Evolutionary conservation across 108 stramenopile species (phyloP).

Genomic region (Pseudonitzschia pungens): DNA sequence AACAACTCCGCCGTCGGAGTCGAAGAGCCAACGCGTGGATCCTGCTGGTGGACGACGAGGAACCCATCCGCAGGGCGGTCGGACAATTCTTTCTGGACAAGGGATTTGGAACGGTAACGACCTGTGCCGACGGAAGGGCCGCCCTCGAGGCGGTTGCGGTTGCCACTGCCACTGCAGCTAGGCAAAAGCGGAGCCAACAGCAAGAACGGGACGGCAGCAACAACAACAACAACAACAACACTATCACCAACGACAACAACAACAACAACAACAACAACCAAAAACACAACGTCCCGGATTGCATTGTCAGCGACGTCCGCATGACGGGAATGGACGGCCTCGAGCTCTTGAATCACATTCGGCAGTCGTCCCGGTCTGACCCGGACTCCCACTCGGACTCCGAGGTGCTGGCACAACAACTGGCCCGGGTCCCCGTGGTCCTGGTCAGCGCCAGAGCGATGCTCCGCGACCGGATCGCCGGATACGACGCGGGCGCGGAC

Average conservation of each 20-base stretch:
- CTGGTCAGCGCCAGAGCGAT: slow-evolving; percentile 75
- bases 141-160: slow-evolving; percentile 47
- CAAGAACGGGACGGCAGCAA: no score
- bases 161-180: no score
- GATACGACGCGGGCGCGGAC: slow-evolving; percentile 82
- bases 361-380: no score
- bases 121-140: slow-evolving; percentile 61
- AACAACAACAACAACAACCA: no score
- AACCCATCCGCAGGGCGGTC: slow-evolving; percentile 63
- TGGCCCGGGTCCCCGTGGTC: slow-evolving; percentile 62
- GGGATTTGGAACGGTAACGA: slow-evolving; percentile 75
- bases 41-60: slow-evolving; percentile 81
- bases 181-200: no score
- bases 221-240: no score
- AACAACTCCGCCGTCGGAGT: no score
- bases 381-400: no score
- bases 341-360: no score
- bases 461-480: slow-evolving; percentile 73
- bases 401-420: no score
- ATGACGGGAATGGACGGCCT: slow-evolving; percentile 72
- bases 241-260: no score
- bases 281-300: slow-evolving; percentile 33
- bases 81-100: slow-evolving; percentile 64
- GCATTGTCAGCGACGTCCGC: slow-evolving; percentile 56
- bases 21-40: slow-evolving; percentile 35